Base-by-base conservation (phyloP, 257 asterid species). In the Fraxinus excelsior region DNA sequence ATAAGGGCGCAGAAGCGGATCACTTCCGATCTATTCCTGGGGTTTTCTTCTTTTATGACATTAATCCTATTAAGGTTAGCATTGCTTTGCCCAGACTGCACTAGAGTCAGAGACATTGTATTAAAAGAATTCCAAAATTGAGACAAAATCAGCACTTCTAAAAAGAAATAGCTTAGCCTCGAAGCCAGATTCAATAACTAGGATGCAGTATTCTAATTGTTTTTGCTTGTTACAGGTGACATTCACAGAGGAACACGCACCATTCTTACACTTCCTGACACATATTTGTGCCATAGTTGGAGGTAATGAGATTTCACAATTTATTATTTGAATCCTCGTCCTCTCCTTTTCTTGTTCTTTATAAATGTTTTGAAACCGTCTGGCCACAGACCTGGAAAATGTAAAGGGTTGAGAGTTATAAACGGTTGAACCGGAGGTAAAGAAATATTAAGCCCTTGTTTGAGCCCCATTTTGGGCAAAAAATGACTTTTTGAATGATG, bases 271-370 rank as follows among this genome's bases (percentile, higher is more conserved):
- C 87, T 96, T 96, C 87, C 53, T 93, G 82, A 96, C 99, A 21
- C 91, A 88, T 79, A 84, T 96, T 34, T 96, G 99, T 82, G 99
- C 98, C 82, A 93, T 96, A 73, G 90, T 96, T 29, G 99, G 99
- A 88, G 98, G 99, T 93, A 87, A 70, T 28, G 49, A 32, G 7
- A 51, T 60, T 26, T 34, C n/a, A 44, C 31, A 13, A 19, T 7
- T 67, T 72, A 12, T 42, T 8, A 25, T 29, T 76, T 10, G n/a
- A 38, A 51, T 74, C 71, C 65, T 21, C 64, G 28, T 32, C 78
- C 58, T 53, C 28, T 34, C 21, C 19, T 23, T 70, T 11, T 56
- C 68, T 62, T 13, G 21, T 62, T 62, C 12, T 62, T 26, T 62
- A 11, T 62, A 7, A 1, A 23, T 62, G 68, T 62, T 62, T 10